Percentiles rank a stretch among this genome's conserved stretches.
Evolutionary conservation across 257 asterid species (phyloP).

Genomic region (Echites panduratus): DNA sequence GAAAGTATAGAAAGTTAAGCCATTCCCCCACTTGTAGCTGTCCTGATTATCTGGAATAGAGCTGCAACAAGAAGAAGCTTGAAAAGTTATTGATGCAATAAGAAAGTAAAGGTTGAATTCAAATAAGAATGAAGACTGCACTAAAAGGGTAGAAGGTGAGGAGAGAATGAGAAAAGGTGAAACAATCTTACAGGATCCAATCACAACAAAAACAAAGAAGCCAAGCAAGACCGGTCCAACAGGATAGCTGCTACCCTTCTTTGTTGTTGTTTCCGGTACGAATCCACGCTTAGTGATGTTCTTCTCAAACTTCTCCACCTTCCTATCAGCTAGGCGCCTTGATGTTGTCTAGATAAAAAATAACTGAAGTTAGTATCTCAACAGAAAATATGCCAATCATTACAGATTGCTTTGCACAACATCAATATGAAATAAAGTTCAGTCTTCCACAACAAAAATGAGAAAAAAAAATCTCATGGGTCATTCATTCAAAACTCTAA

Average conservation of each 20-base stretch:
- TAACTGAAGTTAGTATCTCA: neutral
- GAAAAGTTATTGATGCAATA: neutral
- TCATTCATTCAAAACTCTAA: no score
- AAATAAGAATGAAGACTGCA: no score
- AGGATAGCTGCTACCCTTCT: conserved; percentile 73
- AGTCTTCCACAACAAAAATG: neutral
- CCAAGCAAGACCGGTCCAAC: conserved; percentile 95
- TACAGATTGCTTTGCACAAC: no score
- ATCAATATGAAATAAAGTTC: no score
- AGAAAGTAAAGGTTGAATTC: neutral
- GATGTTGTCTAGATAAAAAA: conserved; percentile 68
- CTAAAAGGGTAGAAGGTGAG: no score
- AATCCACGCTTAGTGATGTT: conserved; percentile 81
- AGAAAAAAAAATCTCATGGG: neutral
- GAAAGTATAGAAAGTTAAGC: conserved; percentile 40
- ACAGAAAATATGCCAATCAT: neutral
- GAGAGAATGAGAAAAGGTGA: neutral
- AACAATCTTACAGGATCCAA: conserved; percentile 73
- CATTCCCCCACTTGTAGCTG: conserved; percentile 88
- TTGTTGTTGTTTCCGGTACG: conserved; percentile 62
- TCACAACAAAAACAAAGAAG: conserved; percentile 85
- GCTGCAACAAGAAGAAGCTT: conserved; percentile 40
- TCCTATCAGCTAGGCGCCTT: conserved; percentile 83
- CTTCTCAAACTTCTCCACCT: conserved; percentile 84
- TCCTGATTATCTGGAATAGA: conserved; percentile 86